A percentile compares a stretch with the other conserved stretches of the same genome.
phyloP scores from a whole-genome alignment of 495 filamentous ascomycete genomes.

The Penicillium cinerascens region DNA sequence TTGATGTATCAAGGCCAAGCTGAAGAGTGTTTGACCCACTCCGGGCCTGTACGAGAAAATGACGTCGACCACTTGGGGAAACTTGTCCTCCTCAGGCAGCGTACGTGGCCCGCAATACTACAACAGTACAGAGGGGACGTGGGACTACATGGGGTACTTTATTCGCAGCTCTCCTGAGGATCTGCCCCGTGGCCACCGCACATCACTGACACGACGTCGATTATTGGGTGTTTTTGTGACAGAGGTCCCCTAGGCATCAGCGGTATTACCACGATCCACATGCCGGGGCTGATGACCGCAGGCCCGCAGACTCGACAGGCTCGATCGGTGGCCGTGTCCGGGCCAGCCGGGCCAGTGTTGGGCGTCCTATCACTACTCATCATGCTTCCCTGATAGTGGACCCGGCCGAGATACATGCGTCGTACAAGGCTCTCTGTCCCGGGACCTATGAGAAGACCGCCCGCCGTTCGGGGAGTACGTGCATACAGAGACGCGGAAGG shows the following conservation, averaged over 20 bases:
- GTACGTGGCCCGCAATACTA: not conserved
- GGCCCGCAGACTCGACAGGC: slow-evolving; percentile 1
- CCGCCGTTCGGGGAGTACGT: slow-evolving; percentile 7
- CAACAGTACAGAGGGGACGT: not conserved
- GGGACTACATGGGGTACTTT: not conserved
- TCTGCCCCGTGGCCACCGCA: not conserved
- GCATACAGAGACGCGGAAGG: slow-evolving; percentile 19
- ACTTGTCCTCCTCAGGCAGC: slow-evolving; percentile 1
- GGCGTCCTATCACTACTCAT: slow-evolving; percentile 15
- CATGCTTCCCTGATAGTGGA: slow-evolving; percentile 8
- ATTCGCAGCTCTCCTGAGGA: not conserved
- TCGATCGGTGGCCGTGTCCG: slow-evolving; percentile 19
- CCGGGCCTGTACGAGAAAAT: slow-evolving; percentile 23
- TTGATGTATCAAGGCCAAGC: slow-evolving; percentile 15
- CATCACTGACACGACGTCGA: not conserved
- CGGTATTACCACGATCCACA: slow-evolving; percentile 16
- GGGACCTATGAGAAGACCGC: slow-evolving; percentile 22
- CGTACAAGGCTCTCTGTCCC: slow-evolving; percentile 21
- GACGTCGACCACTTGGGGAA: slow-evolving; percentile 28
- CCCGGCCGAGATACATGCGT: slow-evolving; percentile 13
- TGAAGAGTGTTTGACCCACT: slow-evolving; percentile 16
- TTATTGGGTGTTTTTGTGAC: not conserved
- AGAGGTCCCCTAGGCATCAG: slow-evolving; percentile 8
- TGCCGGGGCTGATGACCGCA: not conserved
- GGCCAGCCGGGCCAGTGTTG: slow-evolving; percentile 18